Evolutionary conservation across 176 grass and related monocot species (phyloP), one percentile per base, ranked within the genome.

Genomic region (Carex pumila): DNA sequence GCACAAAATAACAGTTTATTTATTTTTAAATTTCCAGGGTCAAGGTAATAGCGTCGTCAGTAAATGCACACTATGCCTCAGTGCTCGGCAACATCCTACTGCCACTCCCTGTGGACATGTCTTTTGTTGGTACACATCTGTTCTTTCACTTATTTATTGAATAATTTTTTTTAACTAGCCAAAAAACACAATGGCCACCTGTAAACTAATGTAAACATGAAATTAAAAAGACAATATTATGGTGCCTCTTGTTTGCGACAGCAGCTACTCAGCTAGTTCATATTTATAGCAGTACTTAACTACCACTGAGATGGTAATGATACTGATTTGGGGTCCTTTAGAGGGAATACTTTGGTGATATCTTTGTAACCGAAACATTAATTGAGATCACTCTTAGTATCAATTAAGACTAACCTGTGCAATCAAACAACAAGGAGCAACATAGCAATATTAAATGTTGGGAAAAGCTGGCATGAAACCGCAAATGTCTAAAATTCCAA

Each of bases 31-130:
- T 41, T 90, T 69, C 86, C 83, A 86, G 88, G 34, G 72, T 87
- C 87, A 98, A 87, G 79, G 45, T 49, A 90, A 82, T 68, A 88
- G 71, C 87, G 65, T 88, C 71, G 89, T 85, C 83, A 93, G 91
- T 87, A 99, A 99, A 88, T 99, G 96, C 37, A 93, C 96, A 53
- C 86, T 99, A 41, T 99, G 96, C 88, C 96, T 99, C 78, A 87
- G 96, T 81, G 89, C 68, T 41, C 88, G 96, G 7, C 91, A 99
- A 84, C 89, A 99, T 90, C 93, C 96, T 87, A 94, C 96, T 39
- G 88, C 93, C 63, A 99, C 96, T 84, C 84, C 93, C 30, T 99
- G 96, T 66, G 96, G 93, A 9, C 93, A 99, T 88, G 96, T 99
- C 80, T 99, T 99, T 90, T 99, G 93, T 89, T 99, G 96, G 96